These are phyloP conservation scores for Nemania serpens DNA, from an alignment of 2,329 filamentous ascomycete genomes.

Conservation along the genomic window DNA sequence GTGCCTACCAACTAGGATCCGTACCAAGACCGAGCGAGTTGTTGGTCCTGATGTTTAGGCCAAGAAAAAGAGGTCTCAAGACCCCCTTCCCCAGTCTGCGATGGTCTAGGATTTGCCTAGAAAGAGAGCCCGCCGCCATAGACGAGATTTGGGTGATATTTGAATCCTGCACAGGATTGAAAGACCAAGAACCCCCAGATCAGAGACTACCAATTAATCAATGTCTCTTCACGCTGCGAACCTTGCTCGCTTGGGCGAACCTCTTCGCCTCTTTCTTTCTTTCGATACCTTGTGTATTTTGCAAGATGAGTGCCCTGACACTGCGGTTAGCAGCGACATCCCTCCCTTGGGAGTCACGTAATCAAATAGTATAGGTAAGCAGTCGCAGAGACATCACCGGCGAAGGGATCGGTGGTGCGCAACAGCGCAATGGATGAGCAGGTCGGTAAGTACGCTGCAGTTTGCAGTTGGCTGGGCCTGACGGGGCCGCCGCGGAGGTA, in stretches of 20 bases:
- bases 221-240: constrained; percentile 1
- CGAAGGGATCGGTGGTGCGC: too few species aligned
- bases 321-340: too few species aligned
- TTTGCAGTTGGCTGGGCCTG: constrained; percentile 8
- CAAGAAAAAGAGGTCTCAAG: constrained; percentile 13
- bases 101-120: too few species aligned
- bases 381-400: neutral
- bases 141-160: constrained; percentile 1
- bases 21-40: constrained; percentile 10
- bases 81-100: constrained; percentile 8
- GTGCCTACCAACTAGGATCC: neutral
- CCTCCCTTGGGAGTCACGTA: too few species aligned
- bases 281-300: too few species aligned
- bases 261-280: neutral
- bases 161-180: neutral
- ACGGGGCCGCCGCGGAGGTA: constrained; percentile 13
- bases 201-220: constrained; percentile 12
- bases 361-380: too few species aligned
- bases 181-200: constrained; percentile 3
- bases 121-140: neutral
- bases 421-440: neutral
- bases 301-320: too few species aligned
- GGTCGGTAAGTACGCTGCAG: neutral
- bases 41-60: constrained; percentile 17
- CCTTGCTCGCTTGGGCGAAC: constrained; percentile 1